These are phyloP conservation scores for Hymenoscyphus fructigenus DNA, from an alignment of 2,329 filamentous ascomycete genomes.

Conservation along the genomic window DNA sequence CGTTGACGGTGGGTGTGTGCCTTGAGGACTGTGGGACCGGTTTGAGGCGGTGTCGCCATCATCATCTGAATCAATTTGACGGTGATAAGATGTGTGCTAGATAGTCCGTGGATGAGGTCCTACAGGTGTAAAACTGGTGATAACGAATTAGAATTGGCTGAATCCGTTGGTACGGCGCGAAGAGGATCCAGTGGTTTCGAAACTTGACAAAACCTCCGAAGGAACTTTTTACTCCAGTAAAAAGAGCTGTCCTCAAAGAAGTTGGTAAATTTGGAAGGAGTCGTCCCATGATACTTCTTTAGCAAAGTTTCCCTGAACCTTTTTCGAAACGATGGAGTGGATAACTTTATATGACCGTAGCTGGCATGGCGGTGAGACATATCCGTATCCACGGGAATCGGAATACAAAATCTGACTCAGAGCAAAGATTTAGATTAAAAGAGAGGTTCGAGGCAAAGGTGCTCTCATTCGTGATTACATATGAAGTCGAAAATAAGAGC, in stretches of 20 bases:
- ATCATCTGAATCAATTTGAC: not conserved
- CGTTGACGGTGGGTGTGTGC: not conserved
- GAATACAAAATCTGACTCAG: not conserved
- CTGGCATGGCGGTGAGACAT: not conserved
- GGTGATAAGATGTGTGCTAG: not conserved
- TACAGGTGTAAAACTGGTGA: not conserved
- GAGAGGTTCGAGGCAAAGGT: not conserved
- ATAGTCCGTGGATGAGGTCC: not conserved
- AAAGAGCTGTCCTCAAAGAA: not conserved
- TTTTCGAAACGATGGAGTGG: not conserved
- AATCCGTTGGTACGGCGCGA: not conserved
- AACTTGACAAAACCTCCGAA: not conserved
- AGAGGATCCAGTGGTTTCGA: conserved; percentile 2
- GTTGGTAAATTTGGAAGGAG: not conserved
- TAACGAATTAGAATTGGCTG: not conserved
- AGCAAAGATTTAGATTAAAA: not conserved
- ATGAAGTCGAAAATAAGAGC: not conserved
- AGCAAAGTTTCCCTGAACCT: not conserved
- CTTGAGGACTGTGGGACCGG: not conserved
- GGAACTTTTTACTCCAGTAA: not conserved
- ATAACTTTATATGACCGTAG: not conserved
- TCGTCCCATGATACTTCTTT: not conserved
- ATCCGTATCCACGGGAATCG: not conserved
- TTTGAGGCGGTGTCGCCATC: not conserved
- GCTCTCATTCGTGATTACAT: not conserved